Percentiles rank a stretch among this genome's conserved stretches.
Conservation (phyloP, 75 land plant species). For the Pseudotsuga menziesii region DNA sequence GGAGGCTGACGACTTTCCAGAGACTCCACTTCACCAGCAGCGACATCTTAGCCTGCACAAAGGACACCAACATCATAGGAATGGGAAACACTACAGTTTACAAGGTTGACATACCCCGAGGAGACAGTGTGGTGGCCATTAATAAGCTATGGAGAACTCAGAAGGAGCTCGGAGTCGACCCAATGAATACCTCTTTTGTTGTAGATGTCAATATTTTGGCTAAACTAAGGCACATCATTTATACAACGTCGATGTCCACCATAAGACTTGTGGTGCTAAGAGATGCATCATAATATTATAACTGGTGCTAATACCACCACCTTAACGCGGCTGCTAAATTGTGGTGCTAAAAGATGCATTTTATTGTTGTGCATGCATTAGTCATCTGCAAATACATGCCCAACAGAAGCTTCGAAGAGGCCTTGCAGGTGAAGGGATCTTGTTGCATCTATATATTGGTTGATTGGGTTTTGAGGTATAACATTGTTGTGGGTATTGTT, state of each 20-base stretch:
- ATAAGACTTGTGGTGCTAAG: no score
- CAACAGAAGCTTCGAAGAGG: constrained; percentile 65
- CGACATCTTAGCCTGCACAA: constrained; percentile 59
- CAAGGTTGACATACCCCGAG: constrained; percentile 54
- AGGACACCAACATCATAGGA: constrained; percentile 70
- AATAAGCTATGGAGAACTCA: constrained; percentile 61
- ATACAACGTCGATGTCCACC: constrained; percentile 52
- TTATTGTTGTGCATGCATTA: no score
- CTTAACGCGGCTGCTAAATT: no score
- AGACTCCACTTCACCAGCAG: constrained; percentile 53
- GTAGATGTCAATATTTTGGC: constrained; percentile 65
- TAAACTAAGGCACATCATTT: constrained; percentile 53
- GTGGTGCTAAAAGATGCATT: no score
- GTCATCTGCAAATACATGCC: constrained; percentile 69
- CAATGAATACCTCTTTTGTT: constrained; percentile 20
- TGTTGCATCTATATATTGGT: constrained; percentile 13
- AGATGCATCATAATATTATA: no score
- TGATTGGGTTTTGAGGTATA: constrained; percentile 55
- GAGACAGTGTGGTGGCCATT: constrained; percentile 49
- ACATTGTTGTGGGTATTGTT: constrained; percentile 62
- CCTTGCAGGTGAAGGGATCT: constrained; percentile 44
- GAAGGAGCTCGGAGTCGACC: constrained; percentile 11
- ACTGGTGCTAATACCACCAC: no score
- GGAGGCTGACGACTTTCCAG: constrained; percentile 78
- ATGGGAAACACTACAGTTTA: constrained; percentile 74